Evolutionary conservation across 176 grass and related monocot species (phyloP), one percentile per base, ranked within the genome.

Genomic region (Aegilops umbellulata): DNA sequence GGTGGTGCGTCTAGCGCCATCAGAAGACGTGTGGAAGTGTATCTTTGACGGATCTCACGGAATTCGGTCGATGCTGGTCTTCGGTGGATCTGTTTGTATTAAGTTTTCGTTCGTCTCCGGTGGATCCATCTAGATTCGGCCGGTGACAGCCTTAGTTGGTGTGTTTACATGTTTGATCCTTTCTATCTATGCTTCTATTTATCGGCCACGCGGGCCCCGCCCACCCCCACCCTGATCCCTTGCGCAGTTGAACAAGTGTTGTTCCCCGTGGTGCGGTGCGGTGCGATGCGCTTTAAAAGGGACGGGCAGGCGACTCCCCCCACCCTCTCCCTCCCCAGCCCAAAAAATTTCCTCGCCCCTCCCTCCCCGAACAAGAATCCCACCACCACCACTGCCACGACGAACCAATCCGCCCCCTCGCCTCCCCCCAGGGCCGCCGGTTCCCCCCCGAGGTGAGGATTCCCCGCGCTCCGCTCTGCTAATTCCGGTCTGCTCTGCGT

Each of bases 281-380:
- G 13, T 64, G 57, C 27, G 36, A 10, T 55, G 84, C 67, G 80
- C 89, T 90, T 90, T 87, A 76, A 91, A 87, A 82, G 81, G 81
- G 85, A 29, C 65, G 60, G 47, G 22, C 60, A 12, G 60, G 5
- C 46, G 74, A 76, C 74, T 32, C 16, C 1, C 68, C 68, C 57
- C 49, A 57, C 17, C 58, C 60, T 55, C 4, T 12, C 53, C 10
- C 63, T 26, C 11, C 7, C 46, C 60, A 63, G 8, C 19, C 61
- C 24, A 27, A 82, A 47, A 46, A 51, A 30, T 2, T 75, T 29
- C 71, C 39, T 11, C 39, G 63, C 25, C 17, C 16, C 47, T 19
- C 42, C 42, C 41, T 44, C 12, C 46, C 46, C 46, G 13, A 32
- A 32, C 4, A 17, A 17, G 16, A 53, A 53, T 53, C 49, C 49